Base-by-base conservation (phyloP, 2,329 filamentous ascomycete genomes). In the Clonostachys sp. region DNA sequence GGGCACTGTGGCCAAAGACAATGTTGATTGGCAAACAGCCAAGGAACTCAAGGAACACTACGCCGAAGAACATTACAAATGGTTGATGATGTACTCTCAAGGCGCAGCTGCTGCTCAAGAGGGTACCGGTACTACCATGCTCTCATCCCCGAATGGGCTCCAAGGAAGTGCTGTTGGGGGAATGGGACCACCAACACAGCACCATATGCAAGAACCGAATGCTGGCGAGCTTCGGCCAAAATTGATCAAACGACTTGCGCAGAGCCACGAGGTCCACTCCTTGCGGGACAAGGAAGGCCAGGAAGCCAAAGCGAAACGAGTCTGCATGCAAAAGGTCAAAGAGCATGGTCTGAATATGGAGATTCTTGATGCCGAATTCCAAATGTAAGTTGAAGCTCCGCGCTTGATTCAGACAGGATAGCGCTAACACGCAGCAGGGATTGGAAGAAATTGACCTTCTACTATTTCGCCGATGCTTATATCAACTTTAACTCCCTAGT, bases 401-500 rank as follows among this genome's bases (percentile, higher is more conserved):
- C 41, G 13, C 20, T 42, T 24, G 13, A 42, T 5, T 36, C 34
- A 16, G 16, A 13, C 24, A 30, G 24, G 24, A 10, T 9, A 10
- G 10, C 41, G 16, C 54, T 54, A 48, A 59, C 46, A 34, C 10
- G 20, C 5, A 12, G 30, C 57, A 96, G 92, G 85, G 94, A 99
- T 65, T 96, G 91, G 84, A 96, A 97, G 71, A 99, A 99, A 66
- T 74, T 99, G 48, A 99, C 95, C 0, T 97, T 97, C 69, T 99
- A 96, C 73, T 99, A 97, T 70, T 99, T 96, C 64, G 92, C 94
- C 46, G 91, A 96, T 61, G 84, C 90, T 1, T 99, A 99, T 65
- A 96, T 99, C 75, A 97, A 97, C 71, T 99, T 99, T 78, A 99
- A 99, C 65, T 89, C 90, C 3, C 81, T 99, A 14, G 94, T 99